Evolutionary conservation across 768 basidiomycete species (phyloP), one percentile per base, ranked within the genome.

Genomic region (Suillus cothurnatus): DNA sequence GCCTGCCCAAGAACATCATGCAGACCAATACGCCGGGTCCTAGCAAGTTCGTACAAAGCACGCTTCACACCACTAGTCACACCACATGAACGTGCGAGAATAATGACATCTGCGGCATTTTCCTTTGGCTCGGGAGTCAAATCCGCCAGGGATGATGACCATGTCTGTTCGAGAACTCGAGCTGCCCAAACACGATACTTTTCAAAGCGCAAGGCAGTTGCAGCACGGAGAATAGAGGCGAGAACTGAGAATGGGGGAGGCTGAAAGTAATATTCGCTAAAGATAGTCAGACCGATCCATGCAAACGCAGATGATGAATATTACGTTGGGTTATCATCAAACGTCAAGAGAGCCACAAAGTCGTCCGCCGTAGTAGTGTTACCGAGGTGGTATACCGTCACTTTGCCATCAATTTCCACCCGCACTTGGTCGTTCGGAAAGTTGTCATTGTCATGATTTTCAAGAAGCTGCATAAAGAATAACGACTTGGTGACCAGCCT

Each of bases 41-140:
- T 63, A 23, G 70, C 68, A 17, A 83, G 72, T 64, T 82, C 80
- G 65, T 82, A 82, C 60, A 77, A 80, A 2, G 80, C 80, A 52
- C 73, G 71, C 58, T 78, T 77, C 21, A 78, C 68, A 32, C 80
- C 71, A 0, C 43, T 45, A 3, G 71, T 67, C 9, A 80, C 50
- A n/a, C 71, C 66, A 62, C 67, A 77, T 5, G 66, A 26, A 14
- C 73, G 74, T 21, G 76, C 77, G 17, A 81, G 71, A 14, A 67
- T 53, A 31, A 81, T 66, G 1, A 75, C 77, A 19, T 71, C 72
- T 1, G 71, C 71, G 0, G 79, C 78, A 38, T 73, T 60, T 1
- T 71, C 71, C 23, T 69, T 26, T 19, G 47, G 45, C 19, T 45
- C 39, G 2, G 60, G 9, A 3, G 61, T 41, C 28, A 79, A n/a